These are phyloP conservation scores for Ascochyta fabae DNA, from an alignment of 2,329 filamentous ascomycete genomes.

Conservation along the genomic window DNA sequence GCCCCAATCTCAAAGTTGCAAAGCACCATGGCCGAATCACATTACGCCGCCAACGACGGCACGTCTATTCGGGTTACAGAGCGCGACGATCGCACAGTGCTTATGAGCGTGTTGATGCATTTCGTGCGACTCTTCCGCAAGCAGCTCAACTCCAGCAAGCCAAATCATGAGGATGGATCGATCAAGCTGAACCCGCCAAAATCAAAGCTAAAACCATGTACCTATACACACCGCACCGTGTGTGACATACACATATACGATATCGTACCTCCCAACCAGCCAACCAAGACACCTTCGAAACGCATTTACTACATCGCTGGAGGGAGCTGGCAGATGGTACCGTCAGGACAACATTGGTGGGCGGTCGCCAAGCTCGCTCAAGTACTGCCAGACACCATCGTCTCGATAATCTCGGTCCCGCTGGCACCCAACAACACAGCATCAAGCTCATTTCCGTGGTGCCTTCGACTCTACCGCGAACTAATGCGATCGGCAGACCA, in stretches of 20 bases:
- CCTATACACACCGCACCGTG: slow-evolving; percentile 50
- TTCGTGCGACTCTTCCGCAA: slow-evolving; percentile 48
- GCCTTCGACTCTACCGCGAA: slow-evolving; percentile 54
- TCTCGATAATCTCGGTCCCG: slow-evolving; percentile 61
- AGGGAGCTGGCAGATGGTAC: slow-evolving; percentile 62
- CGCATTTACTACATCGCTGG: slow-evolving; percentile 63
- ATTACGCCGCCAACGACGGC: slow-evolving; percentile 9
- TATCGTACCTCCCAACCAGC: slow-evolving; percentile 34
- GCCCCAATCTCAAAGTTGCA: not conserved
- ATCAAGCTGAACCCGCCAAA: slow-evolving; percentile 48
- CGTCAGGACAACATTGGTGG: slow-evolving; percentile 60
- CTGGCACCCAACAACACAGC: slow-evolving; percentile 62
- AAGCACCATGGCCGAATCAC: slow-evolving; percentile 8
- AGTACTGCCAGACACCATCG: slow-evolving; percentile 49
- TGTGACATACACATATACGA: slow-evolving; percentile 57
- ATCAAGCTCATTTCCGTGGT: slow-evolving; percentile 55
- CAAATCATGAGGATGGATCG: slow-evolving; percentile 50
- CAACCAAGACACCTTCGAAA: slow-evolving; percentile 26
- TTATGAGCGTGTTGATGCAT: slow-evolving; percentile 49
- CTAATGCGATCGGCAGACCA: slow-evolving; percentile 51
- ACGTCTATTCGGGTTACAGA: slow-evolving; percentile 43
- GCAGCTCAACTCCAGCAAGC: slow-evolving; percentile 39
- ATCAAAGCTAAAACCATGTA: slow-evolving; percentile 42
- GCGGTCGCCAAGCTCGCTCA: slow-evolving; percentile 56
- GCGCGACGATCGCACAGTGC: slow-evolving; percentile 48